Evolutionary conservation across 208 protist genomes (phyloP), one percentile per base, ranked within the genome.

Genomic region (Wallacemonas sp.): DNA sequence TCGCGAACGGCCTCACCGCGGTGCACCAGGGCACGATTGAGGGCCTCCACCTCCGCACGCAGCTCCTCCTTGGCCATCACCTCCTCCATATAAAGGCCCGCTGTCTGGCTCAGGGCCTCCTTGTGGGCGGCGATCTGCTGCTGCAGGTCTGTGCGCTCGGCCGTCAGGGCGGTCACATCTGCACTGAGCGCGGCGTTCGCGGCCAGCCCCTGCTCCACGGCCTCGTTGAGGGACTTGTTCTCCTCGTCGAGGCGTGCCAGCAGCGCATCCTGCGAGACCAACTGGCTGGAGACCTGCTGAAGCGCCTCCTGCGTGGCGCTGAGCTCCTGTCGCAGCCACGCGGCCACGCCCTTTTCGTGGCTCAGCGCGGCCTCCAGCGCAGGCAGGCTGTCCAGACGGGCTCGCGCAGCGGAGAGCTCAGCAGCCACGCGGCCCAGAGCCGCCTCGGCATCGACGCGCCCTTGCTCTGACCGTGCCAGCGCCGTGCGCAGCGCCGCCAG

Each of bases 161-260:
- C 31, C 52, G 7, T n/a, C 18, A 49, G 20, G 5, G 44, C 44
- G 44, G 16, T 25, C 18, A 49, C 44, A 5, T 12, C 18, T 5
- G 10, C 20, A 16, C 18, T 7, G 31, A 59, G 39, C 22, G 4
- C 48, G 11, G 48, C 26, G 18, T 67, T 67, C 23, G 39, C 49
- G 20, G 26, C 54, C 14, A n/a, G 22, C 57, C 70, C 66, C 25
- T 66, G 66, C 52, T 78, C 61, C 38, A 69, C 52, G 3, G 72
- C 64, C 16, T 59, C 52, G 52, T 59, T 33, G 31, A 59, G 52
- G 20, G 31, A 44, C 52, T 59, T 59, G 52, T 39, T 59, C 32
- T 59, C 52, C 8, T 10, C 26, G 31, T 59, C 29, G 31, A 59
- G 52, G 4, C 52, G 52, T 14, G 8, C 3, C 31, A 59, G 26